Evolutionary conservation across 352 stramenopile species (phyloP), one percentile per base, ranked within the genome.

Genomic region (Phytophthora agathidicida): DNA sequence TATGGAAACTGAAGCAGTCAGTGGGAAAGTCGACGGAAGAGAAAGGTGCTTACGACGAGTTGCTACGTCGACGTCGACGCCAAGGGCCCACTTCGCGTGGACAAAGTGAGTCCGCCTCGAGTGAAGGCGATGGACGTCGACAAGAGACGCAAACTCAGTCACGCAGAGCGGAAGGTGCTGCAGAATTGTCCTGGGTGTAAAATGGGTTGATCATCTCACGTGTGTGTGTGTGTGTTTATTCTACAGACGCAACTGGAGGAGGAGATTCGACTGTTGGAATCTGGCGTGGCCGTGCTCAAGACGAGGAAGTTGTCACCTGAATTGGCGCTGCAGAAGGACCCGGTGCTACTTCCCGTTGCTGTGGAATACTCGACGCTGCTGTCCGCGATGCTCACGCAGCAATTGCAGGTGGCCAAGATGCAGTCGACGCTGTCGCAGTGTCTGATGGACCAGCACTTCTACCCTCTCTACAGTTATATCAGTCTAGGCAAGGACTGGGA

Each of bases 401-500:
- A 65, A 17, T 23, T 70, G 7, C 37, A 46, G 7, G 54, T 65
- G 2, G 54, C 61, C 20, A 70, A 65, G 32, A 56, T 65, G 41
- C 61, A 70, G 54, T 61, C 61, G 22, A 47, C 55, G 22, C 49
- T 70, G 33, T 54, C 54, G 3, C 41, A 36, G 17, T 70, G 61
- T 65, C 24, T 60, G 22, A 37, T 37, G 8, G 57, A 68, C 26
- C 57, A 65, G 14, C 31, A 56, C 8, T 45, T 31, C 10, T 47
- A 60, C n/a, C 63, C 65, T 16, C 48, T 73, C 9, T 69, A 73
- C 26, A 66, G 32, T 19, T 42, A 24, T 19, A 68, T 80, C 37
- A 47, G 41, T 3, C 44, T 80, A 9, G 44, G 22, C 1, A 63
- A 61, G 19, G 64, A 77, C 22, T 49, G 39, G 27, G 6, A 19